Conservation (phyloP, 257 asterid genomes). For the Solanum chiquidenum region DNA sequence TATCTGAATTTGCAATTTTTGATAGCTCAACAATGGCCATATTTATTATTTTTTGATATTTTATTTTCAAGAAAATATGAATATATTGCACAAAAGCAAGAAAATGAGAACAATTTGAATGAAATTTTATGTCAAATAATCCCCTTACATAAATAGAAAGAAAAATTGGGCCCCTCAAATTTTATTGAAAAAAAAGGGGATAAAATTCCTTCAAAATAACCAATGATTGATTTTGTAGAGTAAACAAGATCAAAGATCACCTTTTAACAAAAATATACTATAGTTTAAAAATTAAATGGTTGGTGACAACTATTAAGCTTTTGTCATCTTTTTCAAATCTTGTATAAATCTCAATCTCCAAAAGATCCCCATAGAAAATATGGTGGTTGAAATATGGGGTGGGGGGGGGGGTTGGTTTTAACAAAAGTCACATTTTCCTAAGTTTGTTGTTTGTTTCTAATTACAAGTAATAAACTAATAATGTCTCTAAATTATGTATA, state of each 20-base stretch:
- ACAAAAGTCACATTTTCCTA: background rate
- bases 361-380: constrained; percentile 47
- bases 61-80: background rate
- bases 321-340: constrained; percentile 32
- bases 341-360: constrained; percentile 40
- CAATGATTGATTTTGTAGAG: constrained; percentile 32
- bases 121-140: constrained; percentile 7
- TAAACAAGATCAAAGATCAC: constrained; percentile 23
- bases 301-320: constrained; percentile 69
- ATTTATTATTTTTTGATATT: background rate
- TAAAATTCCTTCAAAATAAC: constrained; percentile 10
- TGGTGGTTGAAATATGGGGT: constrained; percentile 49
- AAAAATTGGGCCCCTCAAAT: constrained; percentile 13
- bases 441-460: background rate
- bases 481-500: background rate
- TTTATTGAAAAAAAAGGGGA: background rate
- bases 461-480: background rate
- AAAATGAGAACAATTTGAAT: background rate
- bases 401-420: constrained; percentile 3
- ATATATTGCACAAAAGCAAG: background rate
- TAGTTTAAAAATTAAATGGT: constrained; percentile 14
- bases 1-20: constrained; percentile 51
- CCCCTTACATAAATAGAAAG: constrained; percentile 21
- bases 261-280: constrained; percentile 10
- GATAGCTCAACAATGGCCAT: constrained; percentile 51